These are phyloP conservation scores for Metschnikowia cubensis DNA, from an alignment of 805 yeast species.

Conservation along the genomic window DNA sequence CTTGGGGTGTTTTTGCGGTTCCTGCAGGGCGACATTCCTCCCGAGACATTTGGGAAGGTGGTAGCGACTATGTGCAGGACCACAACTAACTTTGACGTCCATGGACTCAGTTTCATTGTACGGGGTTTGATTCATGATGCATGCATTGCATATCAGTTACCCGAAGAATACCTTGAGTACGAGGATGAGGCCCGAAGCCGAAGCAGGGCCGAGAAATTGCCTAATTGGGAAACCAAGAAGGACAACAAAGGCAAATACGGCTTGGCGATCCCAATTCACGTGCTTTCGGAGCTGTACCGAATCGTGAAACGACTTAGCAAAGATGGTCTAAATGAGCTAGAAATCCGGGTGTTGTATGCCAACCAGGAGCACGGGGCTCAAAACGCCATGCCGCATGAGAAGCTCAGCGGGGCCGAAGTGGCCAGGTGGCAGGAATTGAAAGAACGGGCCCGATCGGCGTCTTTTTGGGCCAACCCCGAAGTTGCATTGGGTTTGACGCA, in stretches of 20 bases:
- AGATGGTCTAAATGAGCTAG: constrained; percentile 8
- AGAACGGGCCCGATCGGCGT: not conserved
- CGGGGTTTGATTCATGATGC: constrained; percentile 17
- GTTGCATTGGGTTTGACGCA: not conserved
- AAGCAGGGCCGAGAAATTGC: not conserved
- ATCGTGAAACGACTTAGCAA: constrained; percentile 14
- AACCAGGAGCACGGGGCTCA: not conserved
- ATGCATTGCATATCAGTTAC: constrained; percentile 5
- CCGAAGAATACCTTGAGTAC: constrained; percentile 2
- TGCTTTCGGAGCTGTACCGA: constrained; percentile 13
- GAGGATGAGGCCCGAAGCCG: not conserved
- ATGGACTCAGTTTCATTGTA: constrained; percentile 3
- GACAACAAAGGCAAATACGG: not conserved
- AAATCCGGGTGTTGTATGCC: constrained; percentile 11
- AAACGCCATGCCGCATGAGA: constrained; percentile 1
- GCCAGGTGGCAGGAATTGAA: not conserved
- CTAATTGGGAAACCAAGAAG: not conserved
- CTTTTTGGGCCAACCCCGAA: not conserved
- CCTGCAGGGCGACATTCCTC: constrained; percentile 3
- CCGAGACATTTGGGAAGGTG: constrained; percentile 12
- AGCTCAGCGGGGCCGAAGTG: not conserved
- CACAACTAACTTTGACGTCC: constrained; percentile 2
- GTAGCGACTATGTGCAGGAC: constrained; percentile 8
- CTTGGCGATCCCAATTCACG: constrained; percentile 8
- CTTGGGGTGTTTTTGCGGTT: constrained; percentile 5